Conservation (phyloP, 805 yeast genomes). For the Zygotorulaspora florentina region DNA sequence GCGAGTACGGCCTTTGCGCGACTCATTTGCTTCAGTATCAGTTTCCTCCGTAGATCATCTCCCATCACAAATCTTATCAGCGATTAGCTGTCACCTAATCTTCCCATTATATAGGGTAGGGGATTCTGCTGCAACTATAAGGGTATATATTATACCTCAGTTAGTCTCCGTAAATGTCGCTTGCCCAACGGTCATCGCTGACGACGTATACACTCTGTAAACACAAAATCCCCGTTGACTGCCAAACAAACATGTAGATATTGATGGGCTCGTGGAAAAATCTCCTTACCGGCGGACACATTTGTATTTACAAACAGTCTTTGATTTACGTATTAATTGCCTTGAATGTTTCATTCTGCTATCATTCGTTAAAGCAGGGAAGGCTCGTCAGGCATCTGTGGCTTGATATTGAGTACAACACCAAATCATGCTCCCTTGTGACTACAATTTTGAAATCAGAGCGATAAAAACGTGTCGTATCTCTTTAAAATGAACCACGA, state of each 20-base stretch:
- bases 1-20: conserved; percentile 6
- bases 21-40: conserved; percentile 16
- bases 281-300: no score
- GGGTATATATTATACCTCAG: background rate
- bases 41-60: conserved; percentile 21
- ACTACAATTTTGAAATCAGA: conserved; percentile 52
- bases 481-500: no score
- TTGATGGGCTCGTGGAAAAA: no score
- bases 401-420: conserved; percentile 54
- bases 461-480: conserved; percentile 73
- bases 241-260: no score
- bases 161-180: no score
- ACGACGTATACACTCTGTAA: no score
- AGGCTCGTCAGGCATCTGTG: conserved; percentile 72
- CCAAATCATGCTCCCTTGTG: conserved; percentile 25
- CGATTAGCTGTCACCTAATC: background rate
- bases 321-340: conserved; percentile 32
- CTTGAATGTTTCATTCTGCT: conserved; percentile 61
- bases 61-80: conserved; percentile 13
- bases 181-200: no score
- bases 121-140: background rate
- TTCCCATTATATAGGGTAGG: background rate
- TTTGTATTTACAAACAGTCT: no score
- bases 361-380: conserved; percentile 77
- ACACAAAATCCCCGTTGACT: no score